These are phyloP conservation scores for Cyberlindnera subsufficiens DNA, from an alignment of 805 yeast genomes.

Conservation along the genomic window DNA sequence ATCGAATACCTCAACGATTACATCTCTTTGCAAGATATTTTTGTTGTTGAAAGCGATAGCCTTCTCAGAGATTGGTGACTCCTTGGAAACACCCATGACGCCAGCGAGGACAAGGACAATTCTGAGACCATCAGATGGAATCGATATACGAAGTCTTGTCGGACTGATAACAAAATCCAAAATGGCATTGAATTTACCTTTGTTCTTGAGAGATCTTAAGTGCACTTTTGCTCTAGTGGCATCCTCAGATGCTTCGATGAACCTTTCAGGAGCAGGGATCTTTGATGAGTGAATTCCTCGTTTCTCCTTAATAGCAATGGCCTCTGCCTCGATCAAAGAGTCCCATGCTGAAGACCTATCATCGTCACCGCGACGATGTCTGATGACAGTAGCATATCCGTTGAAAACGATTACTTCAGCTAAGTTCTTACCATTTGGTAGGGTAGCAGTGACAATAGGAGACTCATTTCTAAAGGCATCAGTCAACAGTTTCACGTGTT, in stretches of 20 bases:
- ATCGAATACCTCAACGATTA: constrained; percentile 60
- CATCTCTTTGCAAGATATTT: constrained; percentile 64
- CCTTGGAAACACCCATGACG: constrained; percentile 38
- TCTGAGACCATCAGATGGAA: constrained; percentile 68
- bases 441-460: constrained; percentile 53
- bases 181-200: constrained; percentile 56
- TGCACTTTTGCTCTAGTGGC: constrained; percentile 68
- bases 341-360: constrained; percentile 79
- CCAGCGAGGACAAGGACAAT: constrained; percentile 76
- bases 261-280: constrained; percentile 49
- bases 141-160: constrained; percentile 56
- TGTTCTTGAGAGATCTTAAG: constrained; percentile 61
- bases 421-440: constrained; percentile 50
- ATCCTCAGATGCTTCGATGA: constrained; percentile 77
- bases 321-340: constrained; percentile 62
- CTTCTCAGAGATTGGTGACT: constrained; percentile 34
- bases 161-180: constrained; percentile 71
- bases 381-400: constrained; percentile 75
- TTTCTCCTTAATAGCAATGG: constrained; percentile 46
- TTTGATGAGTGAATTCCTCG: constrained; percentile 59
- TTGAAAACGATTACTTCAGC: constrained; percentile 52
- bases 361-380: constrained; percentile 67
- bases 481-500: constrained; percentile 51
- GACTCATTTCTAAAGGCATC: constrained; percentile 69
- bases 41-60: constrained; percentile 51